Conservation (phyloP, 352 stramenopile species). For the Pythium sukuiense region DNA sequence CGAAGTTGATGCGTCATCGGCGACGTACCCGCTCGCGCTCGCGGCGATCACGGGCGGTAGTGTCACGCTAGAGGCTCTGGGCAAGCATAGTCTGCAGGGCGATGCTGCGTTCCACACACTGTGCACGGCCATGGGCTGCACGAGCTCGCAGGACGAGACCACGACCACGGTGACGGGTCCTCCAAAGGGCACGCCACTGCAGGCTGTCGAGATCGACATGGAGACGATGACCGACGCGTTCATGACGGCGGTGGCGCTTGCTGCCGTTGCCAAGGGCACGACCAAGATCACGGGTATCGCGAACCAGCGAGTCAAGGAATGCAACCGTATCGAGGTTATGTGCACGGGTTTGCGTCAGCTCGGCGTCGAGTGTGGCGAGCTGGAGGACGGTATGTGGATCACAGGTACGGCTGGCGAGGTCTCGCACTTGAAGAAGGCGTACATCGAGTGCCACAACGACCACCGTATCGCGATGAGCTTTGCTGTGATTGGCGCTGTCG, state of each 20-base stretch:
- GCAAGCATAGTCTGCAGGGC: slow-evolving; percentile 92
- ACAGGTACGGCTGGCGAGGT: slow-evolving; percentile 57
- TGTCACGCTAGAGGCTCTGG: slow-evolving; percentile 94
- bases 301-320: slow-evolving; percentile 99
- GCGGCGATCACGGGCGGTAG: slow-evolving; percentile 95
- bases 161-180: slow-evolving; percentile 77
- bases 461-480: slow-evolving; percentile 99
- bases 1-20: slow-evolving; percentile 96
- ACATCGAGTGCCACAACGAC: slow-evolving; percentile 94
- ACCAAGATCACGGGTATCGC: slow-evolving; percentile 98
- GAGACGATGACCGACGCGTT: slow-evolving; percentile 97
- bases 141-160: slow-evolving; percentile 51
- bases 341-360: slow-evolving; percentile 95
- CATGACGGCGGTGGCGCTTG: slow-evolving; percentile 96
- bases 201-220: slow-evolving; percentile 95
- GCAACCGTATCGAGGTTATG: slow-evolving; percentile 98
- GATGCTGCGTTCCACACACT: slow-evolving; percentile 95
- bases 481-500: slow-evolving; percentile 91
- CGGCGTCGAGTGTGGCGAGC: slow-evolving; percentile 80
- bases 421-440: slow-evolving; percentile 50
- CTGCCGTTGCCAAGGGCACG: slow-evolving; percentile 93
- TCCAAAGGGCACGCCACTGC: slow-evolving; percentile 69
- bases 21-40: slow-evolving; percentile 96
- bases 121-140: slow-evolving; percentile 77
- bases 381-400: slow-evolving; percentile 81